Conservation (phyloP, 768 basidiomycete genomes). For the Suillus fuscotomentosus region DNA sequence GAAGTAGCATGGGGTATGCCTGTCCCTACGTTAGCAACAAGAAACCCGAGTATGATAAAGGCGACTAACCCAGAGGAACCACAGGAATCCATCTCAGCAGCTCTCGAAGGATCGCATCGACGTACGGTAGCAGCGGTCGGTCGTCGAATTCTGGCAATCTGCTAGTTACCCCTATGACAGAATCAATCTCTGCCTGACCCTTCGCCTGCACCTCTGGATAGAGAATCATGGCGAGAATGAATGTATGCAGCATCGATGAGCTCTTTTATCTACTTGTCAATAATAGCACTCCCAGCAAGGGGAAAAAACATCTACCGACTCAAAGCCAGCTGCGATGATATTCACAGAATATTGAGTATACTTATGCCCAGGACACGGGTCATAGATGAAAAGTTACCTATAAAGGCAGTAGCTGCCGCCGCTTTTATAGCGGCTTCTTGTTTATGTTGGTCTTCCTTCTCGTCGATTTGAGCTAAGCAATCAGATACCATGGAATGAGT, state of each 20-base stretch:
- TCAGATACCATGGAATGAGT: conserved; percentile 27
- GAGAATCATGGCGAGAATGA: conserved; percentile 28
- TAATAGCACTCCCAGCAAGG: not conserved
- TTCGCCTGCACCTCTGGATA: conserved; percentile 24
- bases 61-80: conserved; percentile 20
- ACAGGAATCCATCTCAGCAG: conserved; percentile 26
- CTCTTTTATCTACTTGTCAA: conserved; percentile 14
- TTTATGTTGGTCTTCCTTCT: conserved; percentile 12
- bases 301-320: conserved; percentile 16
- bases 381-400: conserved; percentile 14
- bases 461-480: conserved; percentile 17
- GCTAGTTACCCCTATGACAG: conserved; percentile 18
- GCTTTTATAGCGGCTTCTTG: conserved; percentile 27
- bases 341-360: not conserved
- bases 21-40: conserved; percentile 1
- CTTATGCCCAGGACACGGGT: not conserved
- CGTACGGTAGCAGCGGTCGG: conserved; percentile 35
- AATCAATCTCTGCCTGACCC: conserved; percentile 28
- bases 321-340: conserved; percentile 20
- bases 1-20: conserved; percentile 25
- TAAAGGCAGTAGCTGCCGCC: conserved; percentile 22
- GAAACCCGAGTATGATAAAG: not conserved
- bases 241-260: conserved; percentile 22
- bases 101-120: conserved; percentile 41
- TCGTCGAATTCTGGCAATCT: conserved; percentile 28